Conservation (phyloP, 768 basidiomycete genomes). For the Boletus subparvulus region DNA sequence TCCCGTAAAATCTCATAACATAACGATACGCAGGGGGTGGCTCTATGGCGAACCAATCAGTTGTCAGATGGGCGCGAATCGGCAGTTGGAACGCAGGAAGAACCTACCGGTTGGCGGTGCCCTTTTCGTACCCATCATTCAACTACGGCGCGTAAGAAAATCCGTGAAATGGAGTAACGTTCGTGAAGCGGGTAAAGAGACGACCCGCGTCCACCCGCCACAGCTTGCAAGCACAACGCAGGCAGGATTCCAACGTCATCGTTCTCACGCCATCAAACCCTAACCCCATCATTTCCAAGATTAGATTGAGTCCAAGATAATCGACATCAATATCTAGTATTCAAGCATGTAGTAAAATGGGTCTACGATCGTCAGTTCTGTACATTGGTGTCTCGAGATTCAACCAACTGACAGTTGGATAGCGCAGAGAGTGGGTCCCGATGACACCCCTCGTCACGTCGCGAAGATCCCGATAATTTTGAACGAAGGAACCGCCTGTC, state of each 20-base stretch:
- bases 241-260: conserved; percentile 18
- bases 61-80: background rate
- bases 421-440: background rate
- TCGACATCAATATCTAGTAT: background rate
- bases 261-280: conserved; percentile 23
- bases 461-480: conserved; percentile 91
- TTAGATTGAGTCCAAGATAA: no score
- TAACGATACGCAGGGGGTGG: conserved; percentile 59
- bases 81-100: background rate
- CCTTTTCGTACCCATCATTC: conserved; percentile 17
- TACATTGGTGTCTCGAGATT: background rate
- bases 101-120: conserved; percentile 16
- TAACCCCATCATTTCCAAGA: background rate
- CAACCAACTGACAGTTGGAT: background rate
- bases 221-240: background rate
- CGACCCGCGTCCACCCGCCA: background rate
- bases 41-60: conserved; percentile 24
- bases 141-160: background rate
- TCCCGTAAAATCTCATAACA: conserved; percentile 52
- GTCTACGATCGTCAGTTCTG: conserved; percentile 2
- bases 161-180: background rate
- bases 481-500: conserved; percentile 73
- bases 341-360: background rate
- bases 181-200: conserved; percentile 1
- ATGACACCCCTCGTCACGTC: conserved; percentile 42